Evolutionary conservation across 202 grass and related monocot genomes (phyloP), one percentile per base, ranked within the genome.

Genomic region (Elaeis oleifera): DNA sequence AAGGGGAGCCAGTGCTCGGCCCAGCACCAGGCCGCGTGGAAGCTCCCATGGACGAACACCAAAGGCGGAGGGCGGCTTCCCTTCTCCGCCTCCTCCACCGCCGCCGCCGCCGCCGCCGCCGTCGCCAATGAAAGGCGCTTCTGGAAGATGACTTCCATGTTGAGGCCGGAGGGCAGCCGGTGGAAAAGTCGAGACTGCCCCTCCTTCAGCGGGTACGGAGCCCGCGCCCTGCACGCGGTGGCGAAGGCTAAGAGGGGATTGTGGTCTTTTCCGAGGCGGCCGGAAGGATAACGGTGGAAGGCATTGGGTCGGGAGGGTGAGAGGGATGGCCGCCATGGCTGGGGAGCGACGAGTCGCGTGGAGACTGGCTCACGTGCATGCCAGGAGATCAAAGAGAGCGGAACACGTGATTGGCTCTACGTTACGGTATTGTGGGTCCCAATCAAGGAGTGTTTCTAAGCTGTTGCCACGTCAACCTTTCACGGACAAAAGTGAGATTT

Each of bases 21-120:
- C 91, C 87, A 96, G 81, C 91, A 96, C 91, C 91, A 96, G 48
- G 87, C 87, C 51, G 84, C 91, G 73, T 96, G 91, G 78, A 96
- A 96, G 84, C 91, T 96, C 25, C 91, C 90, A 52, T 95, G 90
- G 56, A 95, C 72, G 75, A 95, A 85, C 58, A 95, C 90, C 54
- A 90, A 60, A 4, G 90, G 77, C 21, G 80, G 36, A 51, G 58
- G 31, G 6, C 14, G 27, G n/a, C 28, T 4, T 22, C 28, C 36
- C 0, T 44, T 13, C 36, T 44, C 36, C 36, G 0, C 36, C 36
- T 13, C 36, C 36, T 39, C 36, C 36, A 2, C 32, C 29, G 0
- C 31, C 36, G 8, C 36, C 4, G 1, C 36, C 32, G 6, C 36
- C 9, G 8, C 48, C 6, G 24, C 54, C 23, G 31, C 48, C 19